Conservation (phyloP, 2,329 filamentous ascomycete species). For the Aspergillus felis region DNA sequence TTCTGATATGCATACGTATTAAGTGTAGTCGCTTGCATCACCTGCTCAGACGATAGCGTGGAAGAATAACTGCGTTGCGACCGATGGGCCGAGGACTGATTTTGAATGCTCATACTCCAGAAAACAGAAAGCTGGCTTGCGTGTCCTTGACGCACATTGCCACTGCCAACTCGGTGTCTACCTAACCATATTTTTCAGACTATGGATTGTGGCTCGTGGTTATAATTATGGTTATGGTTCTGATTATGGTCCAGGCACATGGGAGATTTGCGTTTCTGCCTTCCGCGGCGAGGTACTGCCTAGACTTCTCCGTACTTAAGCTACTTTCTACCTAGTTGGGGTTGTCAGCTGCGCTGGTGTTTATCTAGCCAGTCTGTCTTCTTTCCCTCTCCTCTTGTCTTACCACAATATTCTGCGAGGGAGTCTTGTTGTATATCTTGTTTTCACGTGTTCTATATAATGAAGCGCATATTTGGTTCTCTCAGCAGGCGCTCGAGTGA, state of each 20-base stretch:
- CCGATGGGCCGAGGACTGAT: background rate
- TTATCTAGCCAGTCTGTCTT: background rate
- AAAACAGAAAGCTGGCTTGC: background rate
- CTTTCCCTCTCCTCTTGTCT: slow-evolving; percentile 2
- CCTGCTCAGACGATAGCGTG: too few relatives aligned
- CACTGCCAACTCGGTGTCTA: background rate
- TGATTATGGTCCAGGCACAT: background rate
- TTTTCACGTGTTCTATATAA: slow-evolving; percentile 12
- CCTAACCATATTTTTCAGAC: background rate
- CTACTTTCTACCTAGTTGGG: background rate
- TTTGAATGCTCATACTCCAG: background rate
- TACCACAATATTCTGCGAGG: background rate
- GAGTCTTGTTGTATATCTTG: background rate
- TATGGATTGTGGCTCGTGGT: background rate
- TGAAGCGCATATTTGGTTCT: slow-evolving; percentile 37
- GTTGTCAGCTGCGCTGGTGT: background rate
- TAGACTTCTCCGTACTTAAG: slow-evolving; percentile 1
- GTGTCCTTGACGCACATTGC: background rate
- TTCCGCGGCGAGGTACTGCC: background rate
- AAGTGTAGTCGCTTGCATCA: background rate
- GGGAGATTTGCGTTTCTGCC: background rate
- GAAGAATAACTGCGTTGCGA: background rate
- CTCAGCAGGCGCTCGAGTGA: slow-evolving; percentile 31
- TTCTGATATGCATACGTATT: background rate
- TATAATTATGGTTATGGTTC: background rate